Base-by-base conservation (phyloP, 2,329 filamentous ascomycete genomes). In the Pseudofabraea citricarpa region DNA sequence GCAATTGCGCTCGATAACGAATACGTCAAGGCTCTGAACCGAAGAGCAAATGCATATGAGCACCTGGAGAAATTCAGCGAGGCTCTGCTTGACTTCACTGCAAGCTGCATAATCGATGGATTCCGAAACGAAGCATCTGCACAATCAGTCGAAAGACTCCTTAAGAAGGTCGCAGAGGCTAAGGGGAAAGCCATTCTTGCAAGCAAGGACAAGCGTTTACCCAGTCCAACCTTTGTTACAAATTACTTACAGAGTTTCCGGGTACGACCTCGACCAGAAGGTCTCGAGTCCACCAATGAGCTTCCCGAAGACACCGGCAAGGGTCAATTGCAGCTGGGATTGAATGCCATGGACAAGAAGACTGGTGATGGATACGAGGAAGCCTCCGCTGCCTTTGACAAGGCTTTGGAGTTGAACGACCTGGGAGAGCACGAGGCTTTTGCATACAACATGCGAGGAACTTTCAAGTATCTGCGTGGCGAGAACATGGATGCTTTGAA, bases 161-260 rank as follows among this genome's bases (percentile, higher is more conserved):
- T 98, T 51, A 97, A 97, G 77, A 95, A 95, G 72, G 91, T 97
- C 39, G 93, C 93, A 36, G 91, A 97, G 69, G 77, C 87, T 54
- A 96, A 96, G 74, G 91, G 87, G 52, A 90, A 91, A 71, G 83
- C 81, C 52, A 95, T 98, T 61, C 75, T 98, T 43, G 80, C 77
- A 58, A 77, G 77, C 47, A 91, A 90, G 67, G 71, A 74, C 24
- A 86, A 89, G 71, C 91, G 88, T 70, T 78, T 98, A 40, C 93
- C 93, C 16, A 96, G 90, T 67, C 86, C 93, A 22, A 96, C 90
- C 10, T 98, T 97, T 57, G 90, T 98, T 54, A 89, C 90, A 62
- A 98, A 98, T 75, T 98, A 98, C 68, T 84, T 98, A 23, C 91
- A 97, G 71, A 97, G 91, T 72, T 98, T 98, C 85, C 86, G 93